Evolutionary conservation across 352 stramenopile species (phyloP), one percentile per base, ranked within the genome.

Genomic region (Globisporangium camurandrum): DNA sequence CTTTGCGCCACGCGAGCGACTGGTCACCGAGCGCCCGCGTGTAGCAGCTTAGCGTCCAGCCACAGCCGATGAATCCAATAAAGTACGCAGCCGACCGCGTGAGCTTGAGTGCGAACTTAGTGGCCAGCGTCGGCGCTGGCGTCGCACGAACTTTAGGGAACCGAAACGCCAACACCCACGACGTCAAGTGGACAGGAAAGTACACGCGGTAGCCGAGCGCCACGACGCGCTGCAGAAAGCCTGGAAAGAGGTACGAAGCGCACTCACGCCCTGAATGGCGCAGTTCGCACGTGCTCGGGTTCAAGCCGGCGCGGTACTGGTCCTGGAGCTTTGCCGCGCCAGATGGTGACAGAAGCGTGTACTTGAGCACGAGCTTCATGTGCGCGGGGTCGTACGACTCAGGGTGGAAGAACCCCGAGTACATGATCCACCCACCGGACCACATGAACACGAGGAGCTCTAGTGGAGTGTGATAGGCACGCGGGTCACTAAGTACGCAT

Each of bases 321-420:
- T 65, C 47, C 39, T 84, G 71, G 39, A 84, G 33, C 5, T 56
- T 30, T 2, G 46, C 59, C 2, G 70, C 68, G 38, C 63, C 64
- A 1, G 58, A 27, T 1, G 67, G 60, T 2, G 59, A 62, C 49
- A 74, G 51, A 37, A 84, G 52, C 43, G 75, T 72, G 60, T 83
- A 82, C 57, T 74, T 78, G 51, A 77, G 73, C 48, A 86, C 74
- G 42, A 77, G 66, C 27, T 64, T 56, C 56, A 86, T 58, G 54
- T 86, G 72, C 1, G 69, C 69, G 4, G 59, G 61, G 22, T 77
- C 61, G 54, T 81, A 86, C 44, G 67, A 77, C 10, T 83, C 71
- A 2, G 72, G 75, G 37, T 80, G 58, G 57, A 85, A 82, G 37
- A 84, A 71, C 2, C 52, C 64, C 8, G 75, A 81, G 55, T 69